Evolutionary conservation across 331 rosid genomes (phyloP), one percentile per base, ranked within the genome.

Genomic region (Ulmus americana): DNA sequence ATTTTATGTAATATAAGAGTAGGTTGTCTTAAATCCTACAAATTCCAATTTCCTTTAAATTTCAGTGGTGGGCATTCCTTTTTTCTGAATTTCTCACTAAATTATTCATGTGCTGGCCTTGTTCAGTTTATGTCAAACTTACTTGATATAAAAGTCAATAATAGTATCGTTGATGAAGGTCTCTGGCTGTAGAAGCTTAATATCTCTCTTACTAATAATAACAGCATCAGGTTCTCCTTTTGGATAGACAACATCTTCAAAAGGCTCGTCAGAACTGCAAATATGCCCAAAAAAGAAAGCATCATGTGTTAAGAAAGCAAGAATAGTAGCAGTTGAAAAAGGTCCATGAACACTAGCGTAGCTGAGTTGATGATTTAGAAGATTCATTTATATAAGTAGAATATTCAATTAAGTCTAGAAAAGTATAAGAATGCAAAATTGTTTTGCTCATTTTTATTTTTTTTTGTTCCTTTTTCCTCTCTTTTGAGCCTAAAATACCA

Each of bases 161-260:
- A 91, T 79, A 9, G 96, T 91, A 75, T 88, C 97, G 77, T 88
- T 91, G 71, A 88, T 67, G 66, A 88, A 91, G 35, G 83, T 91
- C 72, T 84, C 96, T 13, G 97, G 97, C 76, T 77, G 84, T 70
- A 91, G 71, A 70, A 83, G 85, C 76, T 88, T 95, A 67, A 91
- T 74, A 45, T 88, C 97, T 80, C 95, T 76, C 80, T 84, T 88
- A 80, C 83, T 74, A 9, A 91, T 75, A 64, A 80, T 80, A 77
- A 91, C 94, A 65, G 97, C 97, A 86, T 91, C 97, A 4, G 90
- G 81, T 64, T 91, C 95, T 75, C 97, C 97, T 81, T 84, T 79
- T 8, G 97, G 97, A 81, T 88, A 91, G 70, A 86, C 56, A 50
- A 88, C 86, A 46, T 90, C 95, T 65, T 82, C 88, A 77, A 85